These are phyloP conservation scores for Uromyces viciae-fabae DNA, from an alignment of 1,284 basidiomycete species.

Conservation along the genomic window DNA sequence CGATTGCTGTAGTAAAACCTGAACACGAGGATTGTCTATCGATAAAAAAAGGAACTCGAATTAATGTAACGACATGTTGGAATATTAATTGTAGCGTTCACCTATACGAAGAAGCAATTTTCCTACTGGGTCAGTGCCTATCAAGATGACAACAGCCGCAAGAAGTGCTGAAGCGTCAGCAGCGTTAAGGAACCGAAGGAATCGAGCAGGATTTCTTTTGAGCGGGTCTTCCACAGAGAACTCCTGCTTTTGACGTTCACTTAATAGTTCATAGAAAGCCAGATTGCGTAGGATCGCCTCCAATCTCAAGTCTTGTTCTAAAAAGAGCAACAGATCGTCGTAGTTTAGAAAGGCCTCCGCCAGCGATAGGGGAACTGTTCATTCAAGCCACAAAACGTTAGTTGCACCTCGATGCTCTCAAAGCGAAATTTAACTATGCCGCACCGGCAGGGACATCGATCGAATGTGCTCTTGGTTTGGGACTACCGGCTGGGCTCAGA, in stretches of 20 bases:
- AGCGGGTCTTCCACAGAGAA: slow-evolving; percentile 6
- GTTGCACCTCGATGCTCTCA: not conserved
- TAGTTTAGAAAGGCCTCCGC: slow-evolving; percentile 25
- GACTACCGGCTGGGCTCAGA: not conserved
- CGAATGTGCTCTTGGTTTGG: not conserved
- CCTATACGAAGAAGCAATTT: slow-evolving; percentile 20
- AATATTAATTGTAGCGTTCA: not conserved
- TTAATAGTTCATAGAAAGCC: not conserved
- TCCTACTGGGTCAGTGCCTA: slow-evolving; percentile 18
- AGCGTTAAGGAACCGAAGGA: slow-evolving; percentile 22
- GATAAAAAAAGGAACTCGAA: not conserved
- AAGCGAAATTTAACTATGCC: not conserved
- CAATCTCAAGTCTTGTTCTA: not conserved
- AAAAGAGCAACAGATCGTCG: not conserved
- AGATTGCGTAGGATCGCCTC: slow-evolving; percentile 3
- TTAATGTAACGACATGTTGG: not conserved
- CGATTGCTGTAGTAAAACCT: slow-evolving; percentile 17
- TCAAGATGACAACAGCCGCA: slow-evolving; percentile 18
- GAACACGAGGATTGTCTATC: slow-evolving; percentile 1
- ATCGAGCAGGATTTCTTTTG: slow-evolving; percentile 27
- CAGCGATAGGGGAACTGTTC: slow-evolving; percentile 2
- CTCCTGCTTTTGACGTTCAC: slow-evolving; percentile 9
- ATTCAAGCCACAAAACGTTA: not conserved
- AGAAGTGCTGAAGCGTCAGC: slow-evolving; percentile 19
- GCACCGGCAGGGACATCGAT: not conserved